Evolutionary conservation across 768 basidiomycete species (phyloP), one percentile per base, ranked within the genome.

Genomic region (Leucocoprinus leucothites): DNA sequence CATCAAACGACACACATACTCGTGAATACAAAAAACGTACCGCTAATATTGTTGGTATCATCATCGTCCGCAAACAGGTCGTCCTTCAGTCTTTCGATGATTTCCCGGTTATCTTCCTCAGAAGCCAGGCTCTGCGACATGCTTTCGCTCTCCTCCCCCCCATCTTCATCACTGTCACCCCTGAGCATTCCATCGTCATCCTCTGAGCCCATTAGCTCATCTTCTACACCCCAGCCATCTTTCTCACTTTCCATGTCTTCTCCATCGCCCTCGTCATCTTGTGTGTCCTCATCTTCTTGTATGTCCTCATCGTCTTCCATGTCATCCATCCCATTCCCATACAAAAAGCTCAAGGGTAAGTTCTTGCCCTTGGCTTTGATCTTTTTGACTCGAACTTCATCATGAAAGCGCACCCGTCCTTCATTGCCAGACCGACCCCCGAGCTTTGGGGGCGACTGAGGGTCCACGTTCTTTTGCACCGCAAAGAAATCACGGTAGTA

Each of bases 401-500:
- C 87, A 63, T 86, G 80, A 66, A 95, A 95, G 19, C 88, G 85
- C 9, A 94, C 93, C 53, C 76, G 82, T 38, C 74, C 70, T 34
- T 70, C 61, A 25, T 48, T 46, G 40, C 24, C 62, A 6, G 61
- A 62, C 6, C 53, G 46, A 67, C 64, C 40, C 58, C 60, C 40
- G 21, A 56, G 31, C 36, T 57, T 66, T 66, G 60, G 40, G 43
- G 48, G 48, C 35, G 52, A 54, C 35, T 43, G n/a, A 18, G 65
- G 50, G 51, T 40, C 48, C 25, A 35, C 45, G 24, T 58, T 61
- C 19, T 62, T 68, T 11, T 87, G 88, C 6, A 85, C 78, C 40
- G 82, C 87, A 64, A 94, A 95, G 71, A 94, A 95, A 65, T 93
- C 91, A 35, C 70, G 69, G 67, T 93, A 95, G 69, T 75, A 82